phyloP scores from a whole-genome alignment of 371 early-diverging fungal genomes.

The Nematocida sp. region DNA sequence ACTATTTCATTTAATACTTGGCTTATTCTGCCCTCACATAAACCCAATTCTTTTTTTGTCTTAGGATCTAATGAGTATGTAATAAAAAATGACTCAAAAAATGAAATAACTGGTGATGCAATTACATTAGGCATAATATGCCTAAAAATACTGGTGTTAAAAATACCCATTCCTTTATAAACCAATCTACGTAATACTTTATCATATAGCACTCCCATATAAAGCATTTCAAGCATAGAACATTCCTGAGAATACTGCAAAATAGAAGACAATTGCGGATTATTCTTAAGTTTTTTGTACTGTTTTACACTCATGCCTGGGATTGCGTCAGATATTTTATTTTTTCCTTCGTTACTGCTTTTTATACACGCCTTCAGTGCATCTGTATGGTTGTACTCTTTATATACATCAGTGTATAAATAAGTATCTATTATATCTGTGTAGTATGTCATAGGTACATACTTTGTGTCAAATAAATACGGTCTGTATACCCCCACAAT shows the following conservation, averaged over 20 bases:
- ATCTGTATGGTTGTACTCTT: not conserved
- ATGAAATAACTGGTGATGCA: not conserved
- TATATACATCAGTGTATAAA: not conserved
- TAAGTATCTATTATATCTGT: not conserved
- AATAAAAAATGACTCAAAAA: not conserved
- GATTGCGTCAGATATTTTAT: not conserved
- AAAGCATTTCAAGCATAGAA: not conserved
- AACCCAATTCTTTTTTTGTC: not conserved
- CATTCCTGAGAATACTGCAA: not conserved
- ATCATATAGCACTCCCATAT: not conserved
- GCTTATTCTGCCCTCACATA: not conserved
- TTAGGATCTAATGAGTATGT: not conserved
- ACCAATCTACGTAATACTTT: not conserved
- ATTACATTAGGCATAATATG: not conserved
- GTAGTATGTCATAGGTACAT: not conserved
- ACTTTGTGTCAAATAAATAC: not conserved
- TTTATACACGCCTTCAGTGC: not conserved
- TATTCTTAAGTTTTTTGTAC: not conserved
- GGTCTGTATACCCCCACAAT: not conserved
- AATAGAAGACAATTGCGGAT: not conserved
- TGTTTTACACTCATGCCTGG: not conserved
- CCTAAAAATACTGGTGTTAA: not conserved
- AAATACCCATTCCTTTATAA: not conserved
- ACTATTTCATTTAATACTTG: not conserved
- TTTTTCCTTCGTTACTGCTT: not conserved